A percentile compares a stretch with the other conserved stretches of the same genome.
These are phyloP conservation scores for Wickerhamia fluorescens DNA, from an alignment of 805 yeast genomes.

Conservation along the genomic window DNA sequence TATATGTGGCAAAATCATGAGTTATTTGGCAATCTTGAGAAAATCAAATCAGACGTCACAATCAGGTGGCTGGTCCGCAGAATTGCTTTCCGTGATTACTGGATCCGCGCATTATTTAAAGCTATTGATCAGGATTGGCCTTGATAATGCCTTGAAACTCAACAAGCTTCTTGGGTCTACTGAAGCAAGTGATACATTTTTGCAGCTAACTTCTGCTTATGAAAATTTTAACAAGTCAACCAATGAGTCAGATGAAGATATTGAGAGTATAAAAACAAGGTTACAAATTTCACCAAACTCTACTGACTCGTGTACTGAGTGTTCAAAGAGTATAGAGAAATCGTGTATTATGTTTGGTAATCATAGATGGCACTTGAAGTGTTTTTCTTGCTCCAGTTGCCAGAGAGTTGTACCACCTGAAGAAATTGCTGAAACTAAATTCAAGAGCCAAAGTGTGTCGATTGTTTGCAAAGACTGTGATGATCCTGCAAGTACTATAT, in stretches of 20 bases:
- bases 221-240: conserved; percentile 11
- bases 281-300: conserved; percentile 50
- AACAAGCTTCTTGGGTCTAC: conserved; percentile 54
- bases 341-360: conserved; percentile 59
- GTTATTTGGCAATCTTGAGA: conserved; percentile 75
- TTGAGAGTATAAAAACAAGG: conserved; percentile 11
- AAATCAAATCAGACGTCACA: conserved; percentile 40
- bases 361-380: conserved; percentile 74
- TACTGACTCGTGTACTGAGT: conserved; percentile 68
- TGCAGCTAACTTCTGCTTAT: conserved; percentile 36
- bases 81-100: conserved; percentile 73
- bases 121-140: conserved; percentile 71
- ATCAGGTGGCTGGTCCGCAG: conserved; percentile 49
- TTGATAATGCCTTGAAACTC: conserved; percentile 65
- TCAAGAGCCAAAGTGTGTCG: conserved; percentile 23
- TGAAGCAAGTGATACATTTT: conserved; percentile 54
- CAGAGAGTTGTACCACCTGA: conserved; percentile 19
- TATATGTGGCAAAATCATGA: conserved; percentile 83
- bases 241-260: conserved; percentile 4
- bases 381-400: conserved; percentile 66
- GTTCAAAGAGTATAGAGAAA: conserved; percentile 77
- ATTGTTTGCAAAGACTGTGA: conserved; percentile 62
- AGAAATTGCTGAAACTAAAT: conserved; percentile 42
- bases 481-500: conserved; percentile 35
- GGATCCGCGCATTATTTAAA: conserved; percentile 91